phyloP scores from a whole-genome alignment of 2,329 filamentous ascomycete species.

The Botryosphaeria dothidea region DNA sequence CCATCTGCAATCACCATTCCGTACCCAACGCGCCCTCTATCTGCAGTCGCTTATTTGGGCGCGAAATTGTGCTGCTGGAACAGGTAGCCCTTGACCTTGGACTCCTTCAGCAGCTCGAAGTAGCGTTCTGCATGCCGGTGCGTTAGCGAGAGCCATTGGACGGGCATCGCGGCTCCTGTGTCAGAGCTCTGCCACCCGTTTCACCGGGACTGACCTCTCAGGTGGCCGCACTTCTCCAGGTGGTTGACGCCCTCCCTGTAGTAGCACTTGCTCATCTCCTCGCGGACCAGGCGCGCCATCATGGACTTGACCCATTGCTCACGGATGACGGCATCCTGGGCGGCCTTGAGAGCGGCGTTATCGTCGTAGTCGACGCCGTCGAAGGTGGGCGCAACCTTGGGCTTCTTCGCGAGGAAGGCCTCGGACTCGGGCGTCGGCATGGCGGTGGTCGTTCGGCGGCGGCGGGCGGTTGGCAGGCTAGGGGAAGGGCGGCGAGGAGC shows the following conservation, averaged over 20 bases:
- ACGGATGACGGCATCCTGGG: constrained; percentile 77
- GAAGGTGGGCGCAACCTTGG: constrained; percentile 77
- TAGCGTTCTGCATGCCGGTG: constrained; percentile 64
- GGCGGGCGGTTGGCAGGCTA: not conserved
- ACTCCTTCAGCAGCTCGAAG: constrained; percentile 72
- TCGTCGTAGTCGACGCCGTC: constrained; percentile 87
- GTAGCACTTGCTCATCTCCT: constrained; percentile 86
- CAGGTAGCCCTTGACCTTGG: constrained; percentile 76
- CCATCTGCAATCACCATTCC: not conserved
- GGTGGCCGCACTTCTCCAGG: constrained; percentile 78
- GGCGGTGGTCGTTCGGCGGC: constrained; percentile 27
- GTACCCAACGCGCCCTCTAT: not conserved
- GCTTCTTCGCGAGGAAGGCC: constrained; percentile 81
- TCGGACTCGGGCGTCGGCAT: constrained; percentile 86
- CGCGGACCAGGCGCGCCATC: constrained; percentile 80
- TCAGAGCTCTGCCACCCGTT: not conserved
- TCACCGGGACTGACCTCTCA: constrained; percentile 69
- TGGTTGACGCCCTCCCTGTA: constrained; percentile 82
- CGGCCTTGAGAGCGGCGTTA: constrained; percentile 76
- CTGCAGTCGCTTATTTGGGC: not conserved
- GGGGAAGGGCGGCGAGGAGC: not conserved
- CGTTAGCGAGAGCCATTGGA: constrained; percentile 17
- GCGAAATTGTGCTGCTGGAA: constrained; percentile 55
- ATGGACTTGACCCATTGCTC: constrained; percentile 89
- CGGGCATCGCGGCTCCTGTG: not conserved